Base-by-base conservation (phyloP, 352 stramenopile genomes). In the Globisporangium spinosum region DNA sequence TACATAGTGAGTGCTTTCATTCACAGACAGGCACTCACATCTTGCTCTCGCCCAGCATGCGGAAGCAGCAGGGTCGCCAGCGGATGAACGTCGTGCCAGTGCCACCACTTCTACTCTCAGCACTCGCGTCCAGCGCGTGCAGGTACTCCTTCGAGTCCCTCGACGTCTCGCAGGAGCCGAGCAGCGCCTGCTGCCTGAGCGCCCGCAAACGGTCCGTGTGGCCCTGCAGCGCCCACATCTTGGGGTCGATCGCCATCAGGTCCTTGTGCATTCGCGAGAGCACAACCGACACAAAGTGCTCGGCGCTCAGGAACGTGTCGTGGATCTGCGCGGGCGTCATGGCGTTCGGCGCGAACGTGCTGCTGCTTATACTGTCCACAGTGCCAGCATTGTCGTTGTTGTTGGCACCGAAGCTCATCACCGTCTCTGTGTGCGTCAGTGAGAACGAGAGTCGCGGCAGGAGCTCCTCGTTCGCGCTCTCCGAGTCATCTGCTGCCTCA, bases 151-250 rank as follows among this genome's bases (percentile, higher is more conserved):
- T 82, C 15, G 74, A 73, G n/a, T 77, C 78, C 1, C 83, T 76
- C 9, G 76, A 86, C 22, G 60, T 68, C 63, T 91, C 83, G 51
- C 83, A 91, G 0, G 83, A 87, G 40, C 81, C 81, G n/a, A 87
- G 58, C 12, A 79, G 65, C 17, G 75, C 80, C 70, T 91, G 83
- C 68, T 89, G 80, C 45, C 77, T 74, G 27, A 89, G 73, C 22
- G 80, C 77, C 83, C 83, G 89, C 0, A 91, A 66, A 0, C 76
- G 70, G 49, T 79, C 80, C 15, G 70, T 20, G 45, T 85, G 76
- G 49, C 77, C 72, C 58, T 85, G 72, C 25, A 89, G 69, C 2
- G 63, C 67, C 80, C 80, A 89, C 45, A 89, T 70, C 20, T 68
- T 69, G 34, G 80, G 64, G 22, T 82, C 68, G 20, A 91, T 59